phyloP scores from a whole-genome alignment of 1,284 basidiomycete species.

The Tausonia pullulans region DNA sequence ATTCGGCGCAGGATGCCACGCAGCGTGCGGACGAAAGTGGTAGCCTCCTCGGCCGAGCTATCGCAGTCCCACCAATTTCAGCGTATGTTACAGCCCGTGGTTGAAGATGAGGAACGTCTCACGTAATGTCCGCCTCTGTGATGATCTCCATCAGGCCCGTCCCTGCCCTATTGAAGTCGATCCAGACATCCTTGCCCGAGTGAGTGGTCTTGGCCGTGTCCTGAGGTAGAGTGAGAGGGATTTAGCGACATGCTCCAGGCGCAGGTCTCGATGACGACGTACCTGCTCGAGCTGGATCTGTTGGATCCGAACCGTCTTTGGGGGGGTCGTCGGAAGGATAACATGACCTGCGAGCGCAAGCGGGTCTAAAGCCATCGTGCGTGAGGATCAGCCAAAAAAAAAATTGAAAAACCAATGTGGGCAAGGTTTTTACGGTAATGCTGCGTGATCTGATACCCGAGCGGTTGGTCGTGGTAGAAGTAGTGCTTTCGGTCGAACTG shows the following conservation, averaged over 20 bases:
- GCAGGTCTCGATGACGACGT: constrained; percentile 13
- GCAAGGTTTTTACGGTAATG: constrained; percentile 56
- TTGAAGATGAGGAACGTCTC: constrained; percentile 18
- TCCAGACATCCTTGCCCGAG: constrained; percentile 46
- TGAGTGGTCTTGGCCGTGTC: constrained; percentile 86
- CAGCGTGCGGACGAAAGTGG: constrained; percentile 71
- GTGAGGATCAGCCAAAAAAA: neutral
- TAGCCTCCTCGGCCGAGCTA: constrained; percentile 83
- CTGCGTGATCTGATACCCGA: constrained; percentile 95
- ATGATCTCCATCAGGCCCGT: constrained; percentile 91
- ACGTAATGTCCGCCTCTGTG: constrained; percentile 84
- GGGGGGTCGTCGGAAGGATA: neutral
- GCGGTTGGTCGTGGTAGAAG: constrained; percentile 89
- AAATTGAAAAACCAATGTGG: constrained; percentile 1
- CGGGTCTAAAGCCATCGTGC: constrained; percentile 44
- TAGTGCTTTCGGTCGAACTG: constrained; percentile 96
- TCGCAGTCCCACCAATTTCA: neutral
- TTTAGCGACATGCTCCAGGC: no score
- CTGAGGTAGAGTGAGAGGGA: constrained; percentile 33
- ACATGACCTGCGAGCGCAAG: constrained; percentile 57
- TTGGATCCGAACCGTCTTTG: constrained; percentile 58
- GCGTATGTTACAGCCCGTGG: neutral
- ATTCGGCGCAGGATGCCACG: constrained; percentile 71
- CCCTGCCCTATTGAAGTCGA: constrained; percentile 88
- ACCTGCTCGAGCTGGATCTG: constrained; percentile 97